Conservation (phyloP, 2,329 filamentous ascomycete species). For the Acephala macrosclerotiorum region DNA sequence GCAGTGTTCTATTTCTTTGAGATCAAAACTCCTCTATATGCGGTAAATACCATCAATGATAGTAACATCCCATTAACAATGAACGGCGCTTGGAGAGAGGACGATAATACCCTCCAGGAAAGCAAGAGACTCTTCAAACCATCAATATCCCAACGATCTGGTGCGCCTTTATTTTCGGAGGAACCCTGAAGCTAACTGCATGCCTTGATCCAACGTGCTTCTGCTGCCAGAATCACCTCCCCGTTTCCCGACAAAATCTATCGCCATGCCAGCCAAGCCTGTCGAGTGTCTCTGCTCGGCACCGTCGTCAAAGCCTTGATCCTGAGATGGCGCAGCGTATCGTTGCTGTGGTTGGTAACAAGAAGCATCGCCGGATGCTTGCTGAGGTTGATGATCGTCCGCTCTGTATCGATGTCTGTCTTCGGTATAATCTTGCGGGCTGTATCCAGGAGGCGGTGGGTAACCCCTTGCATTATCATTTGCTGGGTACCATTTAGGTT, state of each 20-base stretch:
- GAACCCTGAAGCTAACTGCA: not conserved
- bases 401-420: not conserved
- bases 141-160: not conserved
- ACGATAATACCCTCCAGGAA: not conserved
- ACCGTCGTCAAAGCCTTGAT: not conserved
- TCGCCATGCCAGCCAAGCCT: constrained; percentile 12
- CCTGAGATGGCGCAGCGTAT: not conserved
- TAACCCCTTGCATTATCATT: not conserved
- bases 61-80: too few relatives aligned
- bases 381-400: not conserved
- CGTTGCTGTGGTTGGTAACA: constrained; percentile 1
- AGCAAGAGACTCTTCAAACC: not conserved
- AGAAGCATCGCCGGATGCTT: not conserved
- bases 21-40: too few relatives aligned
- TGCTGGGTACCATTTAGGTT: not conserved
- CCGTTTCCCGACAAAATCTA: not conserved
- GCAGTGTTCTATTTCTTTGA: too few relatives aligned
- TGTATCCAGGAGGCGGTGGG: not conserved
- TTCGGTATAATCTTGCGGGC: not conserved
- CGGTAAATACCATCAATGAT: too few relatives aligned
- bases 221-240: not conserved
- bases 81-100: too few relatives aligned
- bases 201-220: not conserved
- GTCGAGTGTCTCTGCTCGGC: not conserved
- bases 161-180: not conserved